Evolutionary conservation across 73 alveolate species (phyloP), one percentile per base, ranked within the genome.

Genomic region (Paramecium biaurelia): DNA sequence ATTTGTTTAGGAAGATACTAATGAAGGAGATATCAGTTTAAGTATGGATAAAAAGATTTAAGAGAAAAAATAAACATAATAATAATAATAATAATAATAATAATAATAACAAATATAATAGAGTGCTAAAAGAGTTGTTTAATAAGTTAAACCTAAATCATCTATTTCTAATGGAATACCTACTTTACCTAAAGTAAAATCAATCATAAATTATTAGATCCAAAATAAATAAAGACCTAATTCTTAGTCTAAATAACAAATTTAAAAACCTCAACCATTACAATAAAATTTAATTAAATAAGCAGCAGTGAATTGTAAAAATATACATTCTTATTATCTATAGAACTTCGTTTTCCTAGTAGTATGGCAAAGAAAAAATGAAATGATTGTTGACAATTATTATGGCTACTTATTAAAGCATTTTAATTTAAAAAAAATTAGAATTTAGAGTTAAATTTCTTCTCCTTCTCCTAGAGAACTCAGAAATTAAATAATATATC

Each of bases 301-400:
- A 72, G 86, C 86, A 72, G 58, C 86, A 34, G 58, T 72, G 20
- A 72, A 72, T 15, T 35, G 86, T 72, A 72, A 0, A 12, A 5
- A 32, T 32, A 2, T 32, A 15, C n/a, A 32, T 32, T 43, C 18
- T 47, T 47, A n/a, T 47, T 14, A 30, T 35, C n/a, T 14, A 0
- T 72, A 72, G 86, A 72, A 72, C 45, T 72, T 20, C 86, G 86
- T 21, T 72, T 72, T n/a, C 86, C 86, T 35, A 72, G 86, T 38
- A 72, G 86, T 72, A 2, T 72, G 34, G 86, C 63, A 1, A 38
- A 35, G 5, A 72, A 72, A 42, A 72, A 72, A 12, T 72, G 84
- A 53, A 53, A 53, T 53, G 11, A 53, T 53, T 53, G 28, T n/a
- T 53, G 32, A 53, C 14, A 53, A 53, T 53, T 53, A 18, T 18